phyloP scores from a whole-genome alignment of 1,284 basidiomycete genomes.

The Apiotrichum porosum region DNA sequence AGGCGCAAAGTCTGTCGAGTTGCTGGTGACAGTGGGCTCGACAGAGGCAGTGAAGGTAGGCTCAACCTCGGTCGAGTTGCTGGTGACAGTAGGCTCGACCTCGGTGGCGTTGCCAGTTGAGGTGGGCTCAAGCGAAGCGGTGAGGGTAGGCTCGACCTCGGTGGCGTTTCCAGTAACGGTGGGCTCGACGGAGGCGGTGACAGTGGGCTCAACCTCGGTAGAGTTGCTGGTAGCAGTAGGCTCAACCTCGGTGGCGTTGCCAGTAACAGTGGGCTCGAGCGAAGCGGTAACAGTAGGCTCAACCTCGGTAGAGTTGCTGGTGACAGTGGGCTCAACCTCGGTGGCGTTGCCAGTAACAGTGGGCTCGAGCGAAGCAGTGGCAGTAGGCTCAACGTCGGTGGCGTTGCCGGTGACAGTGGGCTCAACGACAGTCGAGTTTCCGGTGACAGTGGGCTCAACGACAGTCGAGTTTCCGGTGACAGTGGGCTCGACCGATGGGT shows the following conservation, averaged over 20 bases:
- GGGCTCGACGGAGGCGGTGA: not conserved
- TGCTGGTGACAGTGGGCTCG: no score
- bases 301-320: slow-evolving; percentile 2
- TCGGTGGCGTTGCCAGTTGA: slow-evolving; percentile 4
- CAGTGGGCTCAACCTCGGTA: not conserved
- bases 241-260: not conserved
- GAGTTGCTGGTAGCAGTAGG: not conserved
- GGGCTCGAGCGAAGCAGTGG: not conserved
- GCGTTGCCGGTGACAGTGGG: slow-evolving; percentile 4
- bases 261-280: not conserved
- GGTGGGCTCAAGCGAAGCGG: not conserved
- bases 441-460: not conserved
- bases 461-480: not conserved
- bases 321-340: not conserved
- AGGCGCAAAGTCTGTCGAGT: not conserved
- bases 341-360: not conserved
- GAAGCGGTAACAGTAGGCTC: not conserved
- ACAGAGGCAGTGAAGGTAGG: not conserved
- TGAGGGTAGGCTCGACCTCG: not conserved
- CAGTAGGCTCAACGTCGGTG: slow-evolving; percentile 5
- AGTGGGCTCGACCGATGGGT: not conserved
- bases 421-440: slow-evolving; percentile 2
- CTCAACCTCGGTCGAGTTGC: not conserved
- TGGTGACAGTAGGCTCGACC: not conserved
- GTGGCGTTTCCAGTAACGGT: slow-evolving; percentile 2